Base-by-base conservation (phyloP, 1,284 basidiomycete genomes). In the Ustilago xerochloae region DNA sequence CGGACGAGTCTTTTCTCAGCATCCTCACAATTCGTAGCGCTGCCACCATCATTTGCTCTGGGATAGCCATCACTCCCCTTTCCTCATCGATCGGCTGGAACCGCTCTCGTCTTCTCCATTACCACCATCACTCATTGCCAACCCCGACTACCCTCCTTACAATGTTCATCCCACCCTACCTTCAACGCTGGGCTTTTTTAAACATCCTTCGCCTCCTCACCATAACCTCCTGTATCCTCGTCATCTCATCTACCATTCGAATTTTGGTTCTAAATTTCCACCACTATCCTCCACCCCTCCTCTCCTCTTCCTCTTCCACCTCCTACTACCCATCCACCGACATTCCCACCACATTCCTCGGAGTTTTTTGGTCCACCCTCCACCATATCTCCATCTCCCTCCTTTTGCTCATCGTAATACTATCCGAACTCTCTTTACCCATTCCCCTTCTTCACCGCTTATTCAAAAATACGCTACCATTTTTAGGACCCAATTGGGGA, bases 351-450 rank as follows among this genome's bases (percentile, higher is more conserved):
- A 43, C 64, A 3, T 65, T 73, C 30, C 66, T 78, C 53, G 79
- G 79, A 18, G 57, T 78, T 0, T 78, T 80, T 49, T 80, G 79
- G 79, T 58, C 63, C 1, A 71, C 76, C 33, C 63, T 80, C 0
- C 71, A 80, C 53, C 67, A 76, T 33, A 18, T 63, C 12, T 70
- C 55, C n/a, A 29, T 60, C 10, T 12, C 57, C 15, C 33, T 70
- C 8, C 30, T 77, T 10, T 51, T 70, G 6, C 16, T 69, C 24
- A 43, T 66, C 28, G 58, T 77, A 26, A 30, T 79, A 2, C 62
- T 79, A 0, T 59, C 67, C 38, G 78, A 79, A 29, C 53, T 76
- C 6, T 73, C 71, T 6, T 65, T 73, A 0, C 70, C 70, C 3
- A 48, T 68, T 6, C 70, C 70, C 0, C 22, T 60, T 1, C 22